Percentiles rank a stretch among this genome's conserved stretches.
Conservation (phyloP, 1,284 basidiomycete genomes). For the Puccinia coronata region DNA sequence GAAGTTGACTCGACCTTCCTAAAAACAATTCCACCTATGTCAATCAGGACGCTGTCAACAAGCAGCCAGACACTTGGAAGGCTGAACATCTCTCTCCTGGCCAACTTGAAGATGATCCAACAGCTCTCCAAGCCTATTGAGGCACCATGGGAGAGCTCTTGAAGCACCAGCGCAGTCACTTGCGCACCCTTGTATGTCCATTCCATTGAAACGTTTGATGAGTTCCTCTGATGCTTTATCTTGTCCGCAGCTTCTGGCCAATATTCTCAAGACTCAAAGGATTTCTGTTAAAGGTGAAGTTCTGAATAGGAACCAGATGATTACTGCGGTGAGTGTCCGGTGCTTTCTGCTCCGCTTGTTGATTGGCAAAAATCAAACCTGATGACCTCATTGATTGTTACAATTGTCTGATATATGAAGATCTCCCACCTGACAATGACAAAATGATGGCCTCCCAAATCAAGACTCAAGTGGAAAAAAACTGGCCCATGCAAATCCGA, state of each 20-base stretch:
- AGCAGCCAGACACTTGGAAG: conserved; percentile 9
- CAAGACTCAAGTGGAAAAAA: background rate
- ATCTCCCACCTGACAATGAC: background rate
- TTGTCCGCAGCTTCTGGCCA: background rate
- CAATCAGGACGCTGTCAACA: background rate
- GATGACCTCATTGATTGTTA: too few species aligned
- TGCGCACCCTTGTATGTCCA: background rate
- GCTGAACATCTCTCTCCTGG: background rate
- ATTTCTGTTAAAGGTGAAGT: background rate
- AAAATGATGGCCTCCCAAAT: background rate
- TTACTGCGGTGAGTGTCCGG: background rate
- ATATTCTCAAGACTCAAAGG: background rate
- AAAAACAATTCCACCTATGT: too few species aligned
- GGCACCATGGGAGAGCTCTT: background rate
- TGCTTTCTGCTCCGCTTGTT: background rate
- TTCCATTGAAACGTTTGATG: background rate
- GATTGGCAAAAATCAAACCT: too few species aligned
- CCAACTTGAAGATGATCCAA: background rate
- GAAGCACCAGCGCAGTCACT: background rate
- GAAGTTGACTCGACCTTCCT: background rate
- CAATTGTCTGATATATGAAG: background rate
- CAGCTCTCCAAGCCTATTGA: background rate
- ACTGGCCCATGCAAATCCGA: background rate
- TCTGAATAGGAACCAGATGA: background rate
- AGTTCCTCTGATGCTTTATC: background rate